Base-by-base conservation (phyloP, 1,139 yeast species). In the Debaryomyces sp. region DNA sequence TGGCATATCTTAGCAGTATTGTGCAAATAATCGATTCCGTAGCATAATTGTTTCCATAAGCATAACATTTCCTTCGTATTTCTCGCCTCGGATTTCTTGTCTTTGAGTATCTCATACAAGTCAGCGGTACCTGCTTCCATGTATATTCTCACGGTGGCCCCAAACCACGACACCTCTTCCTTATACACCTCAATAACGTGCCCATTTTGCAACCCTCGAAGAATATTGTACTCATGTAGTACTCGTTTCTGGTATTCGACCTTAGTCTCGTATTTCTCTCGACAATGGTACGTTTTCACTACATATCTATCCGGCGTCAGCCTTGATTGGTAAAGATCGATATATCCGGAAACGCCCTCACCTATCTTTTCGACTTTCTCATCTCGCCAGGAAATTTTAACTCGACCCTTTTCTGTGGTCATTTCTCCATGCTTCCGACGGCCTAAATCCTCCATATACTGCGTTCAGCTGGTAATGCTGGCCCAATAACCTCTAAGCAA, bases 331-430 rank as follows among this genome's bases (percentile, higher is more conserved):
- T 61, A 68, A 10, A 77, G 59, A 5, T 67, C 73, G 2, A 77
- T 81, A 10, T 55, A 56, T 0, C 80, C 81, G 0, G 80, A 72
- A 2, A 73, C 60, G 0, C 84, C 84, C 10, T 55, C 29, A 1
- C 77, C 78, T 4, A 72, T 26, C 5, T 29, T 22, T n/a, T 35
- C 30, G 10, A 52, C 5, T 17, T 35, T 47, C 7, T 15, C 26
- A 32, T 49, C 55, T 13, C 24, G 26, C 24, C 37, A 47, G 8
- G 52, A 43, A 39, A 50, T 44, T 27, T 30, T 41, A 10, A 38
- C 13, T 17, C 22, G 9, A 12, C 15, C 5, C 5, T 22, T 18
- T 5, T 12, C 22, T 18, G 37, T 18, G 23, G 26, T 7, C 8
- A 17, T 7, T n/a, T 17, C 21, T 4, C 23, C 42, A 37, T 35